Conservation (phyloP, 169 alveolate genomes). For the Plasmodium sp. region DNA sequence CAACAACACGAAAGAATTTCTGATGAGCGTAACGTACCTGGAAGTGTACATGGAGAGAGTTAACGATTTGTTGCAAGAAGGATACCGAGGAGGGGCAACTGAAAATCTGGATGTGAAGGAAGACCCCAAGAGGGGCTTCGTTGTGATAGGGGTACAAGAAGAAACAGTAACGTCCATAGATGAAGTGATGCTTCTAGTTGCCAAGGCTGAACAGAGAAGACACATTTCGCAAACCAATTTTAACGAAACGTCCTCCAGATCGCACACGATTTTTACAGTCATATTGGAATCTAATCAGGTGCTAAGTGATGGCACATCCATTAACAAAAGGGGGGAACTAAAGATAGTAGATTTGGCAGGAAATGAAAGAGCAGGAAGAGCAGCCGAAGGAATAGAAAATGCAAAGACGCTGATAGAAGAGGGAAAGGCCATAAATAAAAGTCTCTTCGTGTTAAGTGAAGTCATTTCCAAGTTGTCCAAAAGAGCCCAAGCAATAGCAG, state of each 20-base stretch:
- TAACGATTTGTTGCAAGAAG: slow-evolving; percentile 86
- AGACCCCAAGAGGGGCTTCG: slow-evolving; percentile 89
- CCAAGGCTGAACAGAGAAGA: slow-evolving; percentile 87
- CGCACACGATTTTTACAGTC: slow-evolving; percentile 88
- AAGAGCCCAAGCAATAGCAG: slow-evolving; percentile 82
- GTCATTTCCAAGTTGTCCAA: slow-evolving; percentile 82
- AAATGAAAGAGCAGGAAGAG: slow-evolving; percentile 84
- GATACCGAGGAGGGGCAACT: slow-evolving; percentile 81
- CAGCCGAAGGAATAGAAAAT: slow-evolving; percentile 84
- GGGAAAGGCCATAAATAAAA: slow-evolving; percentile 84
- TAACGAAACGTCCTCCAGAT: slow-evolving; percentile 88
- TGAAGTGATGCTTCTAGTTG: slow-evolving; percentile 83
- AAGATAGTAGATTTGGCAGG: slow-evolving; percentile 86
- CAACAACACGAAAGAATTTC: slow-evolving; percentile 84
- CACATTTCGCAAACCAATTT: slow-evolving; percentile 88
- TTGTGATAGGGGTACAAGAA: slow-evolving; percentile 86
- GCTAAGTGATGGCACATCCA: slow-evolving; percentile 78
- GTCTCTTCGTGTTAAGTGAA: slow-evolving; percentile 80
- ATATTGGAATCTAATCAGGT: slow-evolving; percentile 81
- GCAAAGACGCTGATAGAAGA: slow-evolving; percentile 82
- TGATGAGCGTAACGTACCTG: slow-evolving; percentile 87
- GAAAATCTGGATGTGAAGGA: slow-evolving; percentile 88
- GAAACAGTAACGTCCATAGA: slow-evolving; percentile 85
- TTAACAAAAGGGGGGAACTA: slow-evolving; percentile 82
- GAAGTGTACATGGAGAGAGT: slow-evolving; percentile 91